Base-by-base conservation (phyloP, 441 rosid genomes). In the Eruca vesicaria region DNA sequence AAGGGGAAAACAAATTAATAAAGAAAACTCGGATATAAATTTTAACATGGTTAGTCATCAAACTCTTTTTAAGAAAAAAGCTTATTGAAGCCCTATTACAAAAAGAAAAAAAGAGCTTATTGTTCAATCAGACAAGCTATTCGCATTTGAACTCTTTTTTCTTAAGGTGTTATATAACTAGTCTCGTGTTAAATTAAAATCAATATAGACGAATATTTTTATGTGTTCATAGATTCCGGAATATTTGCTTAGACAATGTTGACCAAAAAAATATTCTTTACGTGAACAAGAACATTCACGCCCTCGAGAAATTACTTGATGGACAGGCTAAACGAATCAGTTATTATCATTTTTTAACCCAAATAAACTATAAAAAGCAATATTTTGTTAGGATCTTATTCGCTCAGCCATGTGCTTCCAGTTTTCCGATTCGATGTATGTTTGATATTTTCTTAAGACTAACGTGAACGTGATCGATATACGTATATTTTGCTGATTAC, bases 371-470 rank as follows among this genome's bases (percentile, higher is more conserved):
- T 8, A 3, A 1, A 41, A 52, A 18, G 3, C 53, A 61, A 9
- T 68, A 41, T 55, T 19, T n/a, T 60, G 18, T 78, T 53, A 62
- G 65, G 74, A 78, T 78, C 70, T 73, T 73, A 67, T 78, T 73
- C 81, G 18, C 50, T 56, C 11, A 23, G 36, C 74, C 81, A 73
- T 73, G 81, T 78, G 81, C 78, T 38, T 53, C 38, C 18, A 55
- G 11, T 31, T 66, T 77, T 29, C 64, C 9, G 62, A 55, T 72
- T 72, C 81, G 69, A 61, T 73, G 81, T 53, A 72, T 78, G 66
- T 72, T 29, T 67, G 63, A 48, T 36, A 71, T n/a, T 31, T 14
- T 9, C 1, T 60, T 6, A 28, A 66, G 57, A 18, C 62, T 23
- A 2, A 59, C 59, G 68, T 66, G 72, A 71, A 77, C 55, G 57